Evolutionary conservation across 208 protist species (phyloP), one percentile per base, ranked within the genome.

Genomic region (Leishmania guyanensis): DNA sequence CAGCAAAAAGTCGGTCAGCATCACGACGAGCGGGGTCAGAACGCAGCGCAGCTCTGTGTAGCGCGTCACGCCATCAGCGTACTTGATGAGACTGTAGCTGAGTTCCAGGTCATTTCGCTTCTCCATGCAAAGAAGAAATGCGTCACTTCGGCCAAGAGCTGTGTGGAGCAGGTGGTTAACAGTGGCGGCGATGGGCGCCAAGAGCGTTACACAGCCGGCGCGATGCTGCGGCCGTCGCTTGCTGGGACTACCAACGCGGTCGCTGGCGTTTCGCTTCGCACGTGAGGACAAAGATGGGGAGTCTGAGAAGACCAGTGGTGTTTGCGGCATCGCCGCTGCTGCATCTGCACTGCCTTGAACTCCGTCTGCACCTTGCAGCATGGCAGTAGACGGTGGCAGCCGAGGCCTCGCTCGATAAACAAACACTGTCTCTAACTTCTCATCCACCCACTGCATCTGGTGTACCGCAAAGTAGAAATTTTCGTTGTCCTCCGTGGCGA

Each of bases 391-490:
- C 0, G 75, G 58, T 36, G 85, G 80, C 33, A 85, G 79, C 5
- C 80, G 76, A 39, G 88, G 82, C n/a, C 82, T 81, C 4, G 91
- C 93, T 26, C 93, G 91, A 75, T 94, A 89, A 4, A 92, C 51
- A 69, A 92, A 85, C 20, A 92, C 85, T 20, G n/a, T 33, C 60
- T 75, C 74, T 36, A 70, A 62, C 46, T 87, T 77, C 76, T 90
- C 89, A 71, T 96, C 90, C 22, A 94, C 86, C 65, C 92, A 66
- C 79, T 96, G 91, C 79, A 96, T 75, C 73, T 89, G 89, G 68
- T 92, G 90, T 0, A 96, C 72, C 29, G 86, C 79, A 36, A 89
- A 74, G 71, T 87, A 91, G 46, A 87, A 73, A 46, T 80, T 92
- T 75, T 80, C 80, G 29, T 84, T 90, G 83, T 95, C 88, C 48